Base-by-base conservation (phyloP, 2,329 filamentous ascomycete species). In the Aspergillus sp. region DNA sequence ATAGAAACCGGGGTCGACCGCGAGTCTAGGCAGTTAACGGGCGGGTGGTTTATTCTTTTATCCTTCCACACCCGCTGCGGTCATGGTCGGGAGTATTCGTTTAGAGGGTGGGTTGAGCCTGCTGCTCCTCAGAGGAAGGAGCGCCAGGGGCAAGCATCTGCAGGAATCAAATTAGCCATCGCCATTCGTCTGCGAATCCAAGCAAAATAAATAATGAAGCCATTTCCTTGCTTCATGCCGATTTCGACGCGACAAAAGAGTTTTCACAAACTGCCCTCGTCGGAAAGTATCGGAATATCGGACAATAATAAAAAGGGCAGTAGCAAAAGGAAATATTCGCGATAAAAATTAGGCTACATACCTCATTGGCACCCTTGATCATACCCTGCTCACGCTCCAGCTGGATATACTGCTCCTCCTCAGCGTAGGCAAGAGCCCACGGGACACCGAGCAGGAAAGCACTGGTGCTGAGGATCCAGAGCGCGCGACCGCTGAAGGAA, bases 371-470 rank as follows among this genome's bases (percentile, higher is more conserved):
- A 71, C 89, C 86, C 84, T 96, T 91, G 76, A 95, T 89, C 91
- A 96, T 95, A 77, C 89, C 88, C 85, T 93, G 92, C 81, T 97
- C 93, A 77, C 92, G 87, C 86, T 99, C 95, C 91, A 97, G 96
- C 82, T 96, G 93, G 64, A 93, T 83, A 75, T 96, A 87, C 82
- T 96, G 91, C 83, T 97, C 92, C 82, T 99, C 95, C 82, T 99
- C 95, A 63, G 89, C 88, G 74, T 92, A 93, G 58, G 92, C 93
- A 66, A 99, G 82, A 58, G 92, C 93, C 83, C 92, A 98, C 56
- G 95, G 95, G 51, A 98, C 91, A 68, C 92, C 93, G 63, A 98
- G 80, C 73, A 99, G 81, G 72, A 99, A 84, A 59, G 91, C 91
- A 61, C 89, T 93, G 64, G 93, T 96, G 77, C 88, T 91, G 58